Evolutionary conservation across 1,139 yeast genomes (phyloP), one percentile per base, ranked within the genome.

Genomic region (Lodderomyces metapsilosis): DNA sequence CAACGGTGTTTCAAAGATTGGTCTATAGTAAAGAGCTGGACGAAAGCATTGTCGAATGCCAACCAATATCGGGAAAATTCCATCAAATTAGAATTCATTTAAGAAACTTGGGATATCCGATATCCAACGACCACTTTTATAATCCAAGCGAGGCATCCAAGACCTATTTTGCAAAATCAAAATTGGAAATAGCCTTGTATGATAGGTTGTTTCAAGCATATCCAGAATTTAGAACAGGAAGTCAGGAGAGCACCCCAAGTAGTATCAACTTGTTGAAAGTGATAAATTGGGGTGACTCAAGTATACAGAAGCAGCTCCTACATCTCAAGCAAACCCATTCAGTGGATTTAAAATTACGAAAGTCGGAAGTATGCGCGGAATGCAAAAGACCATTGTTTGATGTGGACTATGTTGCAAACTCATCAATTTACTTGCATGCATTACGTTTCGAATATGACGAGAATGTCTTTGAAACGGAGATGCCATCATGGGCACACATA

Each of bases 21-120:
- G 36, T 31, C 4, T 71, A 68, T 46, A 52, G 52, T 43, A 21
- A 41, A 1, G 40, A 45, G 1, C 30, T 52, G 10, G 55, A 82
- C 50, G 74, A 82, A 42, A 77, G 84, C 42, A 58, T 86, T 1
- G 85, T 86, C 0, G 53, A 66, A 39, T 85, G 95, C 54, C 68
- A 64, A 46, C 95, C 95, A 0, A 48, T 76, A 7, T 81, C 92
- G 0, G 95, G 95, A 0, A 71, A 85, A 51, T 84, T 86, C 51
- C 95, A 86, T 57, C 95, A 86, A 56, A 84, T 86, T 17, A 66
- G 95, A 41, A 82, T 85, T 6, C 95, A 86, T 61, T 59, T 86
- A 23, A 71, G 86, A 20, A 72, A 80, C 42, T 41, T 84, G 40
- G 88, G 88, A 0, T 67, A 58, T 49, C 92, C 95, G 0, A 87